Evolutionary conservation across 2,329 filamentous ascomycete genomes (phyloP), one percentile per base, ranked within the genome.

Genomic region (Blastomyces percursus): DNA sequence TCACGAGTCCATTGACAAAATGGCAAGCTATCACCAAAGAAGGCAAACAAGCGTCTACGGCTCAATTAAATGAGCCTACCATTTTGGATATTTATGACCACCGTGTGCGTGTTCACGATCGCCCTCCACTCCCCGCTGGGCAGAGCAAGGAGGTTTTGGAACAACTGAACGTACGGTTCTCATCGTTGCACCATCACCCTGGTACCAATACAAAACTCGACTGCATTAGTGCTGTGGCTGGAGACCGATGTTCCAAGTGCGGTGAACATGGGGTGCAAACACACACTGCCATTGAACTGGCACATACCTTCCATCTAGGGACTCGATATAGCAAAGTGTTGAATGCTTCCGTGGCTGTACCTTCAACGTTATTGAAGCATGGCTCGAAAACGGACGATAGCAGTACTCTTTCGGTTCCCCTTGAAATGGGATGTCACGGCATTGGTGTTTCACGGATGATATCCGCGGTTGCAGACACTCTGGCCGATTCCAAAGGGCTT

Each of bases 351-450:
- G 82, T 94, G 2, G 77, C 32, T 16, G 35, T 57, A 19, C 57
- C 57, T 21, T 59, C 42, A n/a, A 21, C 19, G 69, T 67, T 40
- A 66, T 67, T 11, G 65, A 65, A 64, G 55, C 66, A 59, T 55
- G 38, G 35, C 63, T 67, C 11, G 42, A 44, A 21, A 51, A 48
- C 30, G 54, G 24, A 21, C 9, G 35, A 19, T 6, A 57, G 24
- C 58, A 57, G 24, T 58, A 60, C 27, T 21, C 67, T 44, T 52
- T 61, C n/a, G 9, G 79, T 85, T 0, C 80, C 86, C 0, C 82
- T 96, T 70, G 85, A 96, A 67, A 99, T 99, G 94, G 94, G 94
- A 62, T 99, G 94, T 73, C 91, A 96, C 71, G 94, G 94, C 0
- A 95, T 99, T 65, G 94, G 94, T 1, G 85, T 99, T 21, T 96